Base-by-base conservation (phyloP, 2,329 filamentous ascomycete genomes). In the Chaetomiaceae sp. region DNA sequence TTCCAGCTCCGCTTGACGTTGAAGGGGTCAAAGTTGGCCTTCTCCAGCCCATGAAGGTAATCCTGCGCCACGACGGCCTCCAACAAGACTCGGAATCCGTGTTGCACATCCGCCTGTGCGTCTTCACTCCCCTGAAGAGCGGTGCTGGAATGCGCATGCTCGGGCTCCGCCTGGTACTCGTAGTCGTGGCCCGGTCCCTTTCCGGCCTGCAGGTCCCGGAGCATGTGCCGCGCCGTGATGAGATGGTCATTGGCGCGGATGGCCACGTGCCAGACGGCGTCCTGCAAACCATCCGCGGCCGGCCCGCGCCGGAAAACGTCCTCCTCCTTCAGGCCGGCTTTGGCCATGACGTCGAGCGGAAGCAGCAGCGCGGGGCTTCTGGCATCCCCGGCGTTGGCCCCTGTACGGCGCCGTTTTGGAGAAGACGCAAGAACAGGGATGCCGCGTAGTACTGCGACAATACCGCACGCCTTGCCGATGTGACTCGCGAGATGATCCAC, bases 181-280 rank as follows among this genome's bases (percentile, higher is more conserved):
- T 91, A 96, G 5, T 87, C 88, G 62, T 96, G 91, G 0, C 84
- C 88, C 0, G 87, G 79, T 39, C 81, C 82, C 56, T 84, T 69
- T 2, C 89, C 88, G 4, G 80, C 81, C 44, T 79, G 79, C 17
- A 95, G 69, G 58, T 86, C 88, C 60, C 81, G 83, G 50, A 97
- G 66, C 89, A 98, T 95, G 63, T 95, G 88, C 49, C 89, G 75
- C 2, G 86, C 91, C 0, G 91, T 97, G 56, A 96, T 95, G 27
- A 98, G 72, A 66, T 98, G 93, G 63, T 98, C 93, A 60, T 94
- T 94, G 6, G 93, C 93, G 30, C 91, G 79, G 0, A 93, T 98
- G 0, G 93, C 93, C 12, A 98, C 88, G 4, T 81, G 77, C 66
- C 97, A 98, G 1, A 97, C 81, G 3, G 90, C 91, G 65, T 98